A percentile compares a stretch with the other conserved stretches of the same genome.
phyloP scores from a whole-genome alignment of 2,329 filamentous ascomycete genomes.

The Penicillium sp. region DNA sequence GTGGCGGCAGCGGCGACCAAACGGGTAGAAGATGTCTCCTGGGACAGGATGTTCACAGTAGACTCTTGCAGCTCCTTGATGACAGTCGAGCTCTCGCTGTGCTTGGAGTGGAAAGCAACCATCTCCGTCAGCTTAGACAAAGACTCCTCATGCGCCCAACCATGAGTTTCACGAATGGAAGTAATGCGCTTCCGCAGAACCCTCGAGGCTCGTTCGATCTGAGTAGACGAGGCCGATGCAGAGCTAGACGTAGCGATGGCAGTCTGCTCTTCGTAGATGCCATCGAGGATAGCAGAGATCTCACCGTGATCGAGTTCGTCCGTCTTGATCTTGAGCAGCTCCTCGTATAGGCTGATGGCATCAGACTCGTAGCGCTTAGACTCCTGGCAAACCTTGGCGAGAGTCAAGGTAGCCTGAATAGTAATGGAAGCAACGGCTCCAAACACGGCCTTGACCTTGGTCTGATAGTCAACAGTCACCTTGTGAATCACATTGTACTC shows the following conservation, averaged over 20 bases:
- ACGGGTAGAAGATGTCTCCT: slow-evolving; percentile 27
- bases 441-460: slow-evolving; percentile 33
- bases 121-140: slow-evolving; percentile 36
- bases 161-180: slow-evolving; percentile 29
- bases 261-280: slow-evolving; percentile 37
- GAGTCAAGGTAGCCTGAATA: slow-evolving; percentile 31
- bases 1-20: slow-evolving; percentile 33
- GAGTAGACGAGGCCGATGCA: slow-evolving; percentile 24
- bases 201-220: slow-evolving; percentile 29
- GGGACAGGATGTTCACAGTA: slow-evolving; percentile 30
- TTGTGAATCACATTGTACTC: slow-evolving; percentile 32
- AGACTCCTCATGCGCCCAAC: slow-evolving; percentile 39
- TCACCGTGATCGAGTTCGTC: slow-evolving; percentile 31
- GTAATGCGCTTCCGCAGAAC: slow-evolving; percentile 29
- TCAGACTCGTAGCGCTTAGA: slow-evolving; percentile 34
- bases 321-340: slow-evolving; percentile 32
- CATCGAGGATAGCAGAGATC: slow-evolving; percentile 32
- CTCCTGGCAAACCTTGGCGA: slow-evolving; percentile 38
- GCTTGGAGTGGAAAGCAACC: slow-evolving; percentile 32
- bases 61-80: slow-evolving; percentile 32
- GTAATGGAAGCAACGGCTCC: slow-evolving; percentile 34
- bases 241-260: slow-evolving; percentile 18
- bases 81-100: slow-evolving; percentile 29
- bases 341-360: slow-evolving; percentile 35
- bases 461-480: slow-evolving; percentile 32